These are phyloP conservation scores for Hibiscus mutabilis DNA, from an alignment of 345 rosid species.

Conservation along the genomic window DNA sequence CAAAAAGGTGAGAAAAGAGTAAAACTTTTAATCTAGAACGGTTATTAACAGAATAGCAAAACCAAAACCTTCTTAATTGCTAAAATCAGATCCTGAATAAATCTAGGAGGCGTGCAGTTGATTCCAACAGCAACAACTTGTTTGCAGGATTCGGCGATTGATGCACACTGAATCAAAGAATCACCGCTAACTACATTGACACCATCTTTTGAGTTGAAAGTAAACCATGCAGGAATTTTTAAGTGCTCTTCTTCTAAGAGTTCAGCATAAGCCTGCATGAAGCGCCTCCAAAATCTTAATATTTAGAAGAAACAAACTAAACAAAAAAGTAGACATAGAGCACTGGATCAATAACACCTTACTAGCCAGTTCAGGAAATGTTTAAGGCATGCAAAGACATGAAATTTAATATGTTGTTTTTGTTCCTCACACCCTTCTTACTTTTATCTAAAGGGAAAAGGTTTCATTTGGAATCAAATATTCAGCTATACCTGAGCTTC, in stretches of 20 bases:
- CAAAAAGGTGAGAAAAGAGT: neutral
- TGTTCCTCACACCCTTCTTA: neutral
- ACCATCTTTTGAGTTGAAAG: constrained; percentile 77
- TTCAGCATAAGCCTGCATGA: constrained; percentile 56
- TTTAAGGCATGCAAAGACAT: neutral
- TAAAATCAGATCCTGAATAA: constrained; percentile 49
- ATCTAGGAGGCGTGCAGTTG: constrained; percentile 84
- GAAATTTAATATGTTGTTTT: neutral
- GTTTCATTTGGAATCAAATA: neutral
- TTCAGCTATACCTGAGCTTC: constrained; percentile 64
- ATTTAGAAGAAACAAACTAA: neutral
- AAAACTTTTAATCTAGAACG: neutral
- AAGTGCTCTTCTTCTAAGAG: constrained; percentile 57
- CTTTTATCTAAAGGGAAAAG: neutral
- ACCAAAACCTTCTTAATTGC: constrained; percentile 45
- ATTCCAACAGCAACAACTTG: constrained; percentile 70
- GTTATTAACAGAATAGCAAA: constrained; percentile 3
- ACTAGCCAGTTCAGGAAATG: neutral
- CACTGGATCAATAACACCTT: neutral
- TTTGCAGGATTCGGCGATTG: constrained; percentile 58
- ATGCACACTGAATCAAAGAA: constrained; percentile 51
- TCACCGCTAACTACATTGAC: constrained; percentile 68
- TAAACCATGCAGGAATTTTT: constrained; percentile 67
- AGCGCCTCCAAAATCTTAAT: neutral
- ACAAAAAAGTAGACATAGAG: neutral